phyloP scores from a whole-genome alignment of 805 yeast species.

The Yamadazyma tumulicola region DNA sequence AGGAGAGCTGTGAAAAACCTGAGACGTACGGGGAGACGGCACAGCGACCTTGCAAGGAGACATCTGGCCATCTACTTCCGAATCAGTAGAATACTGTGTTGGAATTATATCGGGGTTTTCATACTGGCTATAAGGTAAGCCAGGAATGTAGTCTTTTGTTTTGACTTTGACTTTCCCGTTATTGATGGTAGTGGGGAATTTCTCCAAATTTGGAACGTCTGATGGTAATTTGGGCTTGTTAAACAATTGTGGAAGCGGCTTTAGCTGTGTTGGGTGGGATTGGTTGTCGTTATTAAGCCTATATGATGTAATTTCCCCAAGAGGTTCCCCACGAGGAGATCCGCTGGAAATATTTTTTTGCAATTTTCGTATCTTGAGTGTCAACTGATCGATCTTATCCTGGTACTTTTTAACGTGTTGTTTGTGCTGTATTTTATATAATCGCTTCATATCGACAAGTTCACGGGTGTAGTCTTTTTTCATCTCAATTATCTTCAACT shows the following conservation, averaged over 20 bases:
- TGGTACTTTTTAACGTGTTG: conserved; percentile 12
- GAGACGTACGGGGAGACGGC: background rate
- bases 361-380: too few species aligned
- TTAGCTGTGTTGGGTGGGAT: too few species aligned
- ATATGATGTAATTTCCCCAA: too few species aligned
- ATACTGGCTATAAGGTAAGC: conserved; percentile 2
- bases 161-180: background rate
- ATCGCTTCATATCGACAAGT: conserved; percentile 9
- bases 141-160: conserved; percentile 1
- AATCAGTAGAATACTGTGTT: conserved; percentile 13
- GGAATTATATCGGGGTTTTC: conserved; percentile 7
- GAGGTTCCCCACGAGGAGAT: too few species aligned
- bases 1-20: conserved; percentile 2
- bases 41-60: background rate
- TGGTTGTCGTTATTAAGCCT: too few species aligned
- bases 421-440: conserved; percentile 10
- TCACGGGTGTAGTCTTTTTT: conserved; percentile 5
- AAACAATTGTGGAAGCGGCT: too few species aligned
- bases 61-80: conserved; percentile 3
- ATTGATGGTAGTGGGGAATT: too few species aligned
- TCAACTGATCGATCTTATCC: conserved; percentile 4
- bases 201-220: too few species aligned
- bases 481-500: conserved; percentile 8
- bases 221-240: too few species aligned
- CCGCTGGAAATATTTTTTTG: too few species aligned